These are phyloP conservation scores for Quercus rubra DNA, from an alignment of 306 rosid species.

Conservation along the genomic window DNA sequence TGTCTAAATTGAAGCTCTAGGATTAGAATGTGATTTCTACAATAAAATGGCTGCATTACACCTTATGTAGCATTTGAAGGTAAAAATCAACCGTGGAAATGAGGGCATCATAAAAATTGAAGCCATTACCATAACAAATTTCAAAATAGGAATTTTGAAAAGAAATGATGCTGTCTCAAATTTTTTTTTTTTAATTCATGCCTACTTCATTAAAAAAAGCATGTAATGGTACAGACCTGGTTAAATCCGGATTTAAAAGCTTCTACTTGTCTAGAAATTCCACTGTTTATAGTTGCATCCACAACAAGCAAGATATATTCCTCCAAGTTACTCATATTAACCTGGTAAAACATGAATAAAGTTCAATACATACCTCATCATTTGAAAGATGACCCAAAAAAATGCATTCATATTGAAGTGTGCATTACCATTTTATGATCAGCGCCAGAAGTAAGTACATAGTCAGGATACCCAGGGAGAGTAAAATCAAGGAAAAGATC, in stretches of 20 bases:
- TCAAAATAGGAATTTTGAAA: background rate
- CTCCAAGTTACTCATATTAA: slow-evolving; percentile 68
- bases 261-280: slow-evolving; percentile 87
- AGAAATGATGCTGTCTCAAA: background rate
- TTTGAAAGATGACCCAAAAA: slow-evolving; percentile 17
- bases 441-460: slow-evolving; percentile 52
- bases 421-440: slow-evolving; percentile 54
- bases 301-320: slow-evolving; percentile 63
- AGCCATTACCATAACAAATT: background rate
- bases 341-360: slow-evolving; percentile 50
- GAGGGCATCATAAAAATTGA: background rate
- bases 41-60: background rate
- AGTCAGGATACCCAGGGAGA: slow-evolving; percentile 91
- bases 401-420: slow-evolving; percentile 10
- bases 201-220: slow-evolving; percentile 8
- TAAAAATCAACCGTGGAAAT: background rate
- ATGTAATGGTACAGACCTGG: slow-evolving; percentile 46
- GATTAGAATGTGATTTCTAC: background rate
- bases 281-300: slow-evolving; percentile 73
- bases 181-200: background rate
- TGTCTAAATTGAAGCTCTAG: background rate
- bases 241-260: slow-evolving; percentile 90
- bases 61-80: background rate
- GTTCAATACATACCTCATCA: background rate
- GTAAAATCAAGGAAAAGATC: slow-evolving; percentile 96